Base-by-base conservation (phyloP, 495 filamentous ascomycete genomes). In the Staphylotrichum longicolle region DNA sequence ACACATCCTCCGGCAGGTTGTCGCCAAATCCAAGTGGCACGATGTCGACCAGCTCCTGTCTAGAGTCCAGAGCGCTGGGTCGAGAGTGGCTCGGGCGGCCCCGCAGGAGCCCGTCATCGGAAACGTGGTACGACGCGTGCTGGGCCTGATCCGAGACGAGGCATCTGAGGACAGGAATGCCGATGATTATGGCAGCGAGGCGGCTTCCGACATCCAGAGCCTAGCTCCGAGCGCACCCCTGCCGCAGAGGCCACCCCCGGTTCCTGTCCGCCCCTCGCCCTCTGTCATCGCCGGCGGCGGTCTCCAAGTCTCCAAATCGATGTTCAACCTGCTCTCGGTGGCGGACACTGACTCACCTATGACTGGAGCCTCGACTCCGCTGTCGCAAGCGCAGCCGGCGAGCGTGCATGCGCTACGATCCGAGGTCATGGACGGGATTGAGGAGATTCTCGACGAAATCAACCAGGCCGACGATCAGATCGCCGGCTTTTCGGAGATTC, bases 131-230 rank as follows among this genome's bases (percentile, higher is more conserved):
- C 83, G 93, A 57, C 87, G 94, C 58, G 88, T 97, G 15, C 77
- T 98, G 27, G 91, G 91, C 42, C 80, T 98, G 53, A 91, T 98
- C 64, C 85, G 94, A 32, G 93, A 97, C 69, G 93, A 97, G 68
- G 87, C 88, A 40, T 85, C 90, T 54, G 91, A 93, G 66, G 88
- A 91, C 56, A 78, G 88, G 48, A 90, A 88, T 50, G 87, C 79
- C 44, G 89, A 89, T 58, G 76, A 77, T 9, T 77, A 77, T 60
- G 80, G 82, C 33, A 74, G 73, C 57, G 74, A 75, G 42, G 61
- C 75, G 0, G 67, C 66, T 7, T 68, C 68, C 40, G 74, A 76
- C 27, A 65, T 72, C 27, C 71, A 69, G 52, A 69, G 52, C 46
- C 57, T 69, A 12, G 45, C 67, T 63, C 66, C 65, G 79, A 83